Evolutionary conservation across 2,329 filamentous ascomycete species (phyloP).

Genomic region (Fusarium kyushuense): DNA sequence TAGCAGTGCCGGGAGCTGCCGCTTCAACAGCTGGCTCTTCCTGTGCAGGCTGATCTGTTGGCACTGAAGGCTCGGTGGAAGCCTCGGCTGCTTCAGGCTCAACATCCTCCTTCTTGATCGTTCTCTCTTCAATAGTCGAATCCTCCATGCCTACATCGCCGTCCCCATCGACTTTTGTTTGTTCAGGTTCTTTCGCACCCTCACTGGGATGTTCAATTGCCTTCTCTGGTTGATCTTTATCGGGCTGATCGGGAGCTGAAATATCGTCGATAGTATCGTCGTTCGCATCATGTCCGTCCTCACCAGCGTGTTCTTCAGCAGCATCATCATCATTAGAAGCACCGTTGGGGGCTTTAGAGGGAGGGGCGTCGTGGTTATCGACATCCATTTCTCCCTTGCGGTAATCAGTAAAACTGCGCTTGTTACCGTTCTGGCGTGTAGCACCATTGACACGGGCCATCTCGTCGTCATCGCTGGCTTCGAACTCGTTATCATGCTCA

Average conservation of each 20-base stretch:
- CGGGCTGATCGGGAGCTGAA: slow-evolving; percentile 45
- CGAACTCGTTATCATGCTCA: slow-evolving; percentile 81
- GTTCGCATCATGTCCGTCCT: slow-evolving; percentile 54
- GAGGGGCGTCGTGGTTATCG: slow-evolving; percentile 56
- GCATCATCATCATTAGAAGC: slow-evolving; percentile 49
- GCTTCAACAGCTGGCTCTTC: slow-evolving; percentile 29
- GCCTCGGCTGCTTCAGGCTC: slow-evolving; percentile 41
- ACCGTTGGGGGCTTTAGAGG: slow-evolving; percentile 52
- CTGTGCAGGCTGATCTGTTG: slow-evolving; percentile 39
- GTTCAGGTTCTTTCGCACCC: slow-evolving; percentile 30
- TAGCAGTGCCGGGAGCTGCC: slow-evolving; percentile 12
- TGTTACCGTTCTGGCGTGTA: slow-evolving; percentile 62
- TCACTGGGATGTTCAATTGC: slow-evolving; percentile 30
- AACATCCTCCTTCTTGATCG: slow-evolving; percentile 45
- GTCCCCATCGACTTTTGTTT: slow-evolving; percentile 58
- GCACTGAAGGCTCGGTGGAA: slow-evolving; percentile 18
- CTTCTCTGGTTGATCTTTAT: slow-evolving; percentile 47
- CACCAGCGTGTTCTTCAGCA: slow-evolving; percentile 46
- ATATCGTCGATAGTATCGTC: slow-evolving; percentile 62
- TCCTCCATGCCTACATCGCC: slow-evolving; percentile 66
- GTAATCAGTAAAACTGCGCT: slow-evolving; percentile 66
- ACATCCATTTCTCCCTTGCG: slow-evolving; percentile 57
- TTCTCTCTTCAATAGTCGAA: slow-evolving; percentile 44
- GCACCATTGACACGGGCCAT: slow-evolving; percentile 79
- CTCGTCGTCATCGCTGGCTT: slow-evolving; percentile 91